phyloP scores from a whole-genome alignment of 768 basidiomycete species.

The Boletus speciosus region DNA sequence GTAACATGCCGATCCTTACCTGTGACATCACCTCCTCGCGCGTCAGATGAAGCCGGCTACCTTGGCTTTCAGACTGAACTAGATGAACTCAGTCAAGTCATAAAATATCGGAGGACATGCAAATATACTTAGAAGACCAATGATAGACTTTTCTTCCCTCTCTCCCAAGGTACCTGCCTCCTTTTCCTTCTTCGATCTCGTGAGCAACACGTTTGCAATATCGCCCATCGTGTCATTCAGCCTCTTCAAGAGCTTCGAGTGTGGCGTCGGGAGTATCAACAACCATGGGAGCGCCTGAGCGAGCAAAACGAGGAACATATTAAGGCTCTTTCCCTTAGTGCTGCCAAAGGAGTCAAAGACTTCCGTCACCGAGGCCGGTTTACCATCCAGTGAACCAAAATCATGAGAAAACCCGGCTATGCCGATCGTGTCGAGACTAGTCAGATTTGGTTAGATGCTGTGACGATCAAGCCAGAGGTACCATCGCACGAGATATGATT shows the following conservation, averaged over 20 bases:
- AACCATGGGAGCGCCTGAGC: slow-evolving; percentile 30
- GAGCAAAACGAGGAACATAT: slow-evolving; percentile 23
- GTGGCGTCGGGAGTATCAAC: slow-evolving; percentile 31
- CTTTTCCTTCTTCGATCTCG: slow-evolving; percentile 32
- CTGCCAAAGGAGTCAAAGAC: slow-evolving; percentile 24
- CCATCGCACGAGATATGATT: slow-evolving; percentile 40
- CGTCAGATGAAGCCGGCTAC: slow-evolving; percentile 31
- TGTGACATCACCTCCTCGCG: slow-evolving; percentile 41
- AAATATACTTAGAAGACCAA: slow-evolving; percentile 35
- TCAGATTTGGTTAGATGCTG: not conserved
- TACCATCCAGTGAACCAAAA: slow-evolving; percentile 41
- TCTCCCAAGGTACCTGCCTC: slow-evolving; percentile 26
- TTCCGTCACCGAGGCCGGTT: slow-evolving; percentile 23
- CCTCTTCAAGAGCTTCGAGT: slow-evolving; percentile 19
- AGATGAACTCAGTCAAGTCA: not conserved
- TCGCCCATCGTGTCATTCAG: slow-evolving; percentile 31
- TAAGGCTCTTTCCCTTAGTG: slow-evolving; percentile 6
- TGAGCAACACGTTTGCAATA: slow-evolving; percentile 34
- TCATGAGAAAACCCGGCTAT: slow-evolving; percentile 45
- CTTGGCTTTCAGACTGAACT: slow-evolving; percentile 38
- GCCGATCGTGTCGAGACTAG: slow-evolving; percentile 43
- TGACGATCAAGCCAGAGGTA: not conserved
- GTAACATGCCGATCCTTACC: slow-evolving; percentile 8
- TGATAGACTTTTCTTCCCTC: slow-evolving; percentile 35
- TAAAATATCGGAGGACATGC: not conserved